Evolutionary conservation across 768 basidiomycete genomes (phyloP).

Genomic region (Kondoa subrosea): DNA sequence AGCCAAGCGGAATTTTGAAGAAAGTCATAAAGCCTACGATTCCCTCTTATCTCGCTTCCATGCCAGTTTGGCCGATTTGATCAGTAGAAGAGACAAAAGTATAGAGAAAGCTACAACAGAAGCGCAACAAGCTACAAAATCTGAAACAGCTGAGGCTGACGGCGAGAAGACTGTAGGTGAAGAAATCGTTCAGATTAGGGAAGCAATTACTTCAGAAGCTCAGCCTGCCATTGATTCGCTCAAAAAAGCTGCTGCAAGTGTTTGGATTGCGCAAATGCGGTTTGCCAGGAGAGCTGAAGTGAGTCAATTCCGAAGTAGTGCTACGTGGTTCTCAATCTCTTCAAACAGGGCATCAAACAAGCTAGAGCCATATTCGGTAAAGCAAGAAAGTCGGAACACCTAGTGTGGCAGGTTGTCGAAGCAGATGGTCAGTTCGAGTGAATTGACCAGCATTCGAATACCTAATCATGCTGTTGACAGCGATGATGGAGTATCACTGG

Average conservation of each 20-base stretch:
- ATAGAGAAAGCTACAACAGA: conserved; percentile 18
- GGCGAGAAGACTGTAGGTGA: conserved; percentile 22
- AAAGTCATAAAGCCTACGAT: conserved; percentile 56
- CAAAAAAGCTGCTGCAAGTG: conserved; percentile 49
- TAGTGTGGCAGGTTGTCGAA: conserved; percentile 81
- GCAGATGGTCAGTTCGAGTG: conserved; percentile 50
- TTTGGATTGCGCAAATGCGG: conserved; percentile 74
- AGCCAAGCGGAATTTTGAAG: conserved; percentile 45
- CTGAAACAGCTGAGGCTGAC: conserved; percentile 11
- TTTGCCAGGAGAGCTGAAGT: conserved; percentile 69
- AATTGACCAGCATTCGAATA: not conserved
- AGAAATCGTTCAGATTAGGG: conserved; percentile 17
- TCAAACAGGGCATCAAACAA: conserved; percentile 48
- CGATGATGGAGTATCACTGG: conserved; percentile 84
- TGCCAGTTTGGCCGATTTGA: conserved; percentile 29
- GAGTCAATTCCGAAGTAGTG: conserved; percentile 17
- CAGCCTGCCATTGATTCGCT: conserved; percentile 44
- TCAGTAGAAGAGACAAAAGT: conserved; percentile 26
- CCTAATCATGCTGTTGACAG: conserved; percentile 35
- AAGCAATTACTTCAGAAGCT: conserved; percentile 16
- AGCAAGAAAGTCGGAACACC: conserved; percentile 46
- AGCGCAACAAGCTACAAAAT: not conserved
- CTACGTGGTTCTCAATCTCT: not conserved
- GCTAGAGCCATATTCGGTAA: conserved; percentile 61
- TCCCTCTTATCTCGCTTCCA: conserved; percentile 53